phyloP scores from a whole-genome alignment of 2,329 filamentous ascomycete species.

The Blastomyces percursus region DNA sequence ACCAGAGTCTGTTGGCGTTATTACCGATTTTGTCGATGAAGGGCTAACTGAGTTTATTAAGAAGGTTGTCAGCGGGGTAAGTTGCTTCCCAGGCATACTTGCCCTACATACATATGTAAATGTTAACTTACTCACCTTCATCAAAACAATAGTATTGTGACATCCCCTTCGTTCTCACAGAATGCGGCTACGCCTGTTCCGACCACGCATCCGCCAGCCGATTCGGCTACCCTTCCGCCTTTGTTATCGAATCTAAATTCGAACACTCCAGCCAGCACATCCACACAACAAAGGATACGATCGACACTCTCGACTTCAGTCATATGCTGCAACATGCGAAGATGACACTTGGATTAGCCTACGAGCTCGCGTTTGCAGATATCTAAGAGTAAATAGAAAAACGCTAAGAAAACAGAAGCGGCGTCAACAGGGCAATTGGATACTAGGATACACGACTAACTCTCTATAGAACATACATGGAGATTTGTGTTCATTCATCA shows the following conservation, averaged over 20 bases:
- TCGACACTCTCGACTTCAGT: conserved; percentile 64
- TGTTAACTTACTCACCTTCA: conserved; percentile 8
- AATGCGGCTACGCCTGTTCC: conserved; percentile 78
- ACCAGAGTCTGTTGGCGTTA: conserved; percentile 79
- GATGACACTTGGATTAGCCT: conserved; percentile 71
- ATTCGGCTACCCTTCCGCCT: conserved; percentile 54
- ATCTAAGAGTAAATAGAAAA: conserved; percentile 36
- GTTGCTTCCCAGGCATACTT: conserved; percentile 8
- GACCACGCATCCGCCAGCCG: conserved; percentile 58
- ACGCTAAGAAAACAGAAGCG: no score
- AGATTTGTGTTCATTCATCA: background rate
- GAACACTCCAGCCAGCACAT: conserved; percentile 57
- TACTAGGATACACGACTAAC: background rate
- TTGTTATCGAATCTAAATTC: conserved; percentile 53
- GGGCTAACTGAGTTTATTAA: conserved; percentile 84
- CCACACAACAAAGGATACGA: conserved; percentile 60
- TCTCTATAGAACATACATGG: background rate
- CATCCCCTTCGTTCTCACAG: conserved; percentile 76
- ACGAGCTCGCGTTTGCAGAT: conserved; percentile 70
- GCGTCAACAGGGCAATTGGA: background rate
- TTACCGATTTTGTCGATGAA: conserved; percentile 80
- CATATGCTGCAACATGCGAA: conserved; percentile 88
- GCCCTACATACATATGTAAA: background rate
- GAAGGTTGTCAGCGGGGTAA: conserved; percentile 60
- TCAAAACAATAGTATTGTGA: conserved; percentile 59